These are phyloP conservation scores for Suillus subaureus DNA, from an alignment of 768 basidiomycete species.

Conservation along the genomic window DNA sequence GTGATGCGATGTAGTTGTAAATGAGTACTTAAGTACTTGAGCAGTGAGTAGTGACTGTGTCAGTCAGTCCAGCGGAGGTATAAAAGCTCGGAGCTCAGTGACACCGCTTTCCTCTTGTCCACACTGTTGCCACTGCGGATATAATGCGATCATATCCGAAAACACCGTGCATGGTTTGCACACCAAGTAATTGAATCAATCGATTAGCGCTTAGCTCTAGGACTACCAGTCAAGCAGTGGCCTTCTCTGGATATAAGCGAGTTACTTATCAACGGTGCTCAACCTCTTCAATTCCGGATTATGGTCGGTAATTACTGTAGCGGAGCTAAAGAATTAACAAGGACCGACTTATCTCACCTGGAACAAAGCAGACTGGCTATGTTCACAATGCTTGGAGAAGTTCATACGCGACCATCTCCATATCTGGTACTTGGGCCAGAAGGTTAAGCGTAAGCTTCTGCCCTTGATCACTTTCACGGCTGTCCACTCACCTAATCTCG, in stretches of 20 bases:
- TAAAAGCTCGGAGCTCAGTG: neutral
- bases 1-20: neutral
- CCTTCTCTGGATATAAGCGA: too few species aligned
- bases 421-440: constrained; percentile 28
- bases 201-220: too few species aligned
- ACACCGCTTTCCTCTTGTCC: neutral
- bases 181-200: too few species aligned
- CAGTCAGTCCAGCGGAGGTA: neutral
- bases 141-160: neutral
- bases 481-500: neutral
- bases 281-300: too few species aligned
- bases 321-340: too few species aligned
- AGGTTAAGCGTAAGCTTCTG: constrained; percentile 21
- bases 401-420: constrained; percentile 30
- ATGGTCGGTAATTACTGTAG: too few species aligned
- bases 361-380: constrained; percentile 35
- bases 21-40: too few species aligned
- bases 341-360: constrained; percentile 25
- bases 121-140: too few species aligned
- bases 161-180: too few species aligned
- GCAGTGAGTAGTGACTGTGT: too few species aligned
- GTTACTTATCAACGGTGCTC: too few species aligned
- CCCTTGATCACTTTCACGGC: neutral
- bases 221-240: too few species aligned
- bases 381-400: constrained; percentile 29